Evolutionary conservation across 2,329 filamentous ascomycete genomes (phyloP).

Genomic region (Pseudopyricularia cyperi): DNA sequence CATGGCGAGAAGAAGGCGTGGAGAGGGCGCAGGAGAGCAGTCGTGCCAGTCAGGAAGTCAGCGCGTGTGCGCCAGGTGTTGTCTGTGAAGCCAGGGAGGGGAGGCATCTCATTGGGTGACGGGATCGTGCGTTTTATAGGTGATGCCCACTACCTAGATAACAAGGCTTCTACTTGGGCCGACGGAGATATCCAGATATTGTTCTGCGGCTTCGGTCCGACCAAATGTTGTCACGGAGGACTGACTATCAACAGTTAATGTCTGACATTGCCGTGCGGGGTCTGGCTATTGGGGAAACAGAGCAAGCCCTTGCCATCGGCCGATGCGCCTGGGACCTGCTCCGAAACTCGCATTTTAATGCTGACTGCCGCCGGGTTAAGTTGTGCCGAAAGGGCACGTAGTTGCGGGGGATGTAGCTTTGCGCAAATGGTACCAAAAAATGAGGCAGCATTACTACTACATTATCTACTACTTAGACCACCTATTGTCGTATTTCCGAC

Average conservation of each 20-base stretch:
- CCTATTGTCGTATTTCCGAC: not conserved
- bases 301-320: not conserved
- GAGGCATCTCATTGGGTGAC: constrained; percentile 16
- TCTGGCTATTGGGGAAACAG: not conserved
- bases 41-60: constrained; percentile 20
- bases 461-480: not conserved
- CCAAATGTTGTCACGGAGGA: too few species aligned
- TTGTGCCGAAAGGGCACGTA: not conserved
- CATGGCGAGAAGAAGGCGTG: constrained; percentile 16
- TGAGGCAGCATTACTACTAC: not conserved
- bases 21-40: constrained; percentile 20
- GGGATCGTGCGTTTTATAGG: too few species aligned
- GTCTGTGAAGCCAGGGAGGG: constrained; percentile 24
- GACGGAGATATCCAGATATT: too few species aligned
- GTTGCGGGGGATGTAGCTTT: not conserved
- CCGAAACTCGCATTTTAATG: not conserved
- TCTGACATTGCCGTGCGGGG: not conserved
- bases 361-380: not conserved
- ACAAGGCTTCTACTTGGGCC: too few species aligned
- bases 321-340: not conserved
- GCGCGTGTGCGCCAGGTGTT: constrained; percentile 21
- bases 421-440: too few species aligned
- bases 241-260: too few species aligned
- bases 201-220: too few species aligned
- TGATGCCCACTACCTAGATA: too few species aligned